Conservation (phyloP, 805 yeast species). For the Wickerhamiella domercqiae region DNA sequence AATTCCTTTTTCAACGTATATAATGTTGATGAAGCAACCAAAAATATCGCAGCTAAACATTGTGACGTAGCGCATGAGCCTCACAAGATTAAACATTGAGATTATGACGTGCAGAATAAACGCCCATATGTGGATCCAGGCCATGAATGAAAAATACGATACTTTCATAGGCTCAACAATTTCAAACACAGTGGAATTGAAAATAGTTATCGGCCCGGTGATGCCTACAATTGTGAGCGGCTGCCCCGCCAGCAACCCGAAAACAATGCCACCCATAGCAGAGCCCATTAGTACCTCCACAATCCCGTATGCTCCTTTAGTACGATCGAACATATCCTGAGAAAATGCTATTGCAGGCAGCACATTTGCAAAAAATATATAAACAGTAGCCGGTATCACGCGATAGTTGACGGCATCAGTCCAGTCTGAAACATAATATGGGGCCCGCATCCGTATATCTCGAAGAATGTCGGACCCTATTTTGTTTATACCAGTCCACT, state of each 20-base stretch:
- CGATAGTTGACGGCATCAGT: conserved; percentile 72
- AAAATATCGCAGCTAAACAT: conserved; percentile 81
- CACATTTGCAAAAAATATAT: conserved; percentile 75
- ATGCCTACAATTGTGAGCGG: conserved; percentile 94
- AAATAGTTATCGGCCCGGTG: conserved; percentile 88
- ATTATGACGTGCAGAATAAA: conserved; percentile 64
- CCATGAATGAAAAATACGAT: conserved; percentile 76
- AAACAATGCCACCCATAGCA: conserved; percentile 78
- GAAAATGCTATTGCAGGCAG: conserved; percentile 93
- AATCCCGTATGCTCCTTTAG: conserved; percentile 74
- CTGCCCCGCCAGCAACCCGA: conserved; percentile 76
- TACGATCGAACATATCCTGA: conserved; percentile 90
- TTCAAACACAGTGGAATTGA: conserved; percentile 78
- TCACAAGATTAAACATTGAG: conserved; percentile 54
- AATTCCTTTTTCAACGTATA: conserved; percentile 81
- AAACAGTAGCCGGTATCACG: conserved; percentile 70
- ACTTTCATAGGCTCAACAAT: conserved; percentile 38
- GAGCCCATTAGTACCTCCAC: conserved; percentile 75
- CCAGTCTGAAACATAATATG: conserved; percentile 66
- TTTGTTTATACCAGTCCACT: too few relatives aligned
- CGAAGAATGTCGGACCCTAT: conserved; percentile 31
- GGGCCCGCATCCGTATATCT: conserved; percentile 40
- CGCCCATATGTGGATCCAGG: conserved; percentile 90
- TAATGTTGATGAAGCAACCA: conserved; percentile 78
- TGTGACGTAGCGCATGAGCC: conserved; percentile 55